phyloP scores from a whole-genome alignment of 768 basidiomycete species.

The Hygrocybe coccinea region DNA sequence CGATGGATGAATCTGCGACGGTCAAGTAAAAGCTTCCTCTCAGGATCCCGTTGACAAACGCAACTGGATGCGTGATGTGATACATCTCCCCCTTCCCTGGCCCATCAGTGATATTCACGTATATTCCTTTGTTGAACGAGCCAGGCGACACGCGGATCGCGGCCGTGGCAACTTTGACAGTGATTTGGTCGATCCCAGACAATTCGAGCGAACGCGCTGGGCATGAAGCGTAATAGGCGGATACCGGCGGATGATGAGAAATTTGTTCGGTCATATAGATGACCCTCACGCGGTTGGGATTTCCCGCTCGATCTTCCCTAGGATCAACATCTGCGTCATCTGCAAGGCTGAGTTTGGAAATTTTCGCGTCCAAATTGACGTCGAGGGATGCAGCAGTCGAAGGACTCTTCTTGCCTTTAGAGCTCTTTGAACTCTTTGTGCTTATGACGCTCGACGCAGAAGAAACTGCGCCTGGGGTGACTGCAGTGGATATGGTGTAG shows the following conservation, averaged over 20 bases:
- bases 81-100: conserved; percentile 76
- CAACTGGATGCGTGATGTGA: conserved; percentile 85
- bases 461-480: conserved; percentile 16
- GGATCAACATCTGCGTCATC: conserved; percentile 15
- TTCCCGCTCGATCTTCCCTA: conserved; percentile 10
- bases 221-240: conserved; percentile 74
- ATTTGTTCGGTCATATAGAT: conserved; percentile 89
- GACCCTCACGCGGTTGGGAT: conserved; percentile 43
- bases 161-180: conserved; percentile 87
- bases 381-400: conserved; percentile 53
- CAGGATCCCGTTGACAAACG: conserved; percentile 86
- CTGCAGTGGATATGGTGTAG: conserved; percentile 29
- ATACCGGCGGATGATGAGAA: conserved; percentile 95
- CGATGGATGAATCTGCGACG: conserved; percentile 69
- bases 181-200: conserved; percentile 86
- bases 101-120: conserved; percentile 69
- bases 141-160: conserved; percentile 80
- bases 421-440: conserved; percentile 57
- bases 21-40: conserved; percentile 91
- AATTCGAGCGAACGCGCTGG: conserved; percentile 69
- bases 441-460: conserved; percentile 57
- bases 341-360: conserved; percentile 58
- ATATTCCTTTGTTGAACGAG: conserved; percentile 82
- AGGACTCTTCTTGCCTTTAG: conserved; percentile 47
- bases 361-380: conserved; percentile 46